Percentiles rank a stretch among this genome's conserved stretches.
phyloP scores from a whole-genome alignment of 2,329 filamentous ascomycete species.

The Colletotrichum tofieldiae region DNA sequence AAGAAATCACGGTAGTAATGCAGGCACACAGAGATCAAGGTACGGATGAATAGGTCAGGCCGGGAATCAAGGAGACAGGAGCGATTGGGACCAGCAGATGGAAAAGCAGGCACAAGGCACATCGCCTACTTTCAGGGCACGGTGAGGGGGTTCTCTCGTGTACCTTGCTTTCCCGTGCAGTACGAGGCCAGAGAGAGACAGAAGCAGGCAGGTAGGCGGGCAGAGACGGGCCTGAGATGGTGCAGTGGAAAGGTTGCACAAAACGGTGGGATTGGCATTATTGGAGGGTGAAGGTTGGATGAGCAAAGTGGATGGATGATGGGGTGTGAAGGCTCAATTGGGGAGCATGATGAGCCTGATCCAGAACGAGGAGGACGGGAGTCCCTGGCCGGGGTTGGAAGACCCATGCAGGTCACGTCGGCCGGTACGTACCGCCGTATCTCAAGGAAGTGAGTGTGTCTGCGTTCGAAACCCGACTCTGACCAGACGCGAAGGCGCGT shows the following conservation, averaged over 20 bases:
- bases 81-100: slow-evolving; percentile 7
- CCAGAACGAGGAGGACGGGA: slow-evolving; percentile 2
- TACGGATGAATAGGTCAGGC: slow-evolving; percentile 24
- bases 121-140: not conserved
- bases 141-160: not conserved
- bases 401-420: not conserved
- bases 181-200: not conserved
- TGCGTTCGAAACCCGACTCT: not conserved
- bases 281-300: slow-evolving; percentile 31
- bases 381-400: not conserved
- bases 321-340: not conserved
- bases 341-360: slow-evolving; percentile 3
- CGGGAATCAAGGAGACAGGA: slow-evolving; percentile 16
- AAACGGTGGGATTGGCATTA: slow-evolving; percentile 40
- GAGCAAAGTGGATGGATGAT: slow-evolving; percentile 4
- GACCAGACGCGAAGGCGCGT: not conserved
- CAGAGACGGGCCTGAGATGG: not conserved
- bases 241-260: slow-evolving; percentile 28
- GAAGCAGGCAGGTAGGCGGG: not conserved
- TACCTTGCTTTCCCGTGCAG: not conserved
- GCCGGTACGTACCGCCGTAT: not conserved
- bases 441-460: not conserved
- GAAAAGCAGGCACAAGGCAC: slow-evolving; percentile 28
- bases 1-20: not conserved
- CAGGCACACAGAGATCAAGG: slow-evolving; percentile 1